Conservation (phyloP, 2,329 filamentous ascomycete species). For the Diaporthe sp. region DNA sequence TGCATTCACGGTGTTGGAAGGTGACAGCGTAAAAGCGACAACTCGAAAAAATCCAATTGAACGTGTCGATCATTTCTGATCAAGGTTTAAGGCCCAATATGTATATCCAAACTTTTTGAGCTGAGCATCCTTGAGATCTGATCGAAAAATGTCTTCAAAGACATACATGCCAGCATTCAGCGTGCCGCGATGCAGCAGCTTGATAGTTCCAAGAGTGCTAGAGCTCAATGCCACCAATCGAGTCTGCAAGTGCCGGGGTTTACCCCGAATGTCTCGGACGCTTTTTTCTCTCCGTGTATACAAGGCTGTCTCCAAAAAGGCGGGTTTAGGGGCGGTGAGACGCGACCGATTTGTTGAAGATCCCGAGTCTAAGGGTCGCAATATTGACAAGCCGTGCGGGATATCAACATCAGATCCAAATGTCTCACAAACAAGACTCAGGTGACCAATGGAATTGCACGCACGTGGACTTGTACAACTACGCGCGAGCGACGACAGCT, state of each 20-base stretch:
- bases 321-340: background rate
- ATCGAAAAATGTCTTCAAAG: background rate
- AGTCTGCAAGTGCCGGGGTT: background rate
- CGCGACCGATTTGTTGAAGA: background rate
- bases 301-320: no score
- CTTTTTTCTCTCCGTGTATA: background rate
- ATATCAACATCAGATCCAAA: background rate
- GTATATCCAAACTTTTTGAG: no score
- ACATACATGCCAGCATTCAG: background rate
- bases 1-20: background rate
- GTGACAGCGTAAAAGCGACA: background rate
- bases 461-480: background rate
- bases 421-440: background rate
- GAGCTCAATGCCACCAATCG: background rate
- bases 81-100: no score
- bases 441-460: background rate
- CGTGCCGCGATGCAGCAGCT: background rate
- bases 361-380: background rate
- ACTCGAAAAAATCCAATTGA: no score
- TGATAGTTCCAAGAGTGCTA: background rate
- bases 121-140: background rate
- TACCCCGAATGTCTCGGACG: background rate
- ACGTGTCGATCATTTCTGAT: background rate
- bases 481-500: no score
- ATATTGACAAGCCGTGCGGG: background rate